Base-by-base conservation (phyloP, 1,284 basidiomycete species). In the Pascua sp. region DNA sequence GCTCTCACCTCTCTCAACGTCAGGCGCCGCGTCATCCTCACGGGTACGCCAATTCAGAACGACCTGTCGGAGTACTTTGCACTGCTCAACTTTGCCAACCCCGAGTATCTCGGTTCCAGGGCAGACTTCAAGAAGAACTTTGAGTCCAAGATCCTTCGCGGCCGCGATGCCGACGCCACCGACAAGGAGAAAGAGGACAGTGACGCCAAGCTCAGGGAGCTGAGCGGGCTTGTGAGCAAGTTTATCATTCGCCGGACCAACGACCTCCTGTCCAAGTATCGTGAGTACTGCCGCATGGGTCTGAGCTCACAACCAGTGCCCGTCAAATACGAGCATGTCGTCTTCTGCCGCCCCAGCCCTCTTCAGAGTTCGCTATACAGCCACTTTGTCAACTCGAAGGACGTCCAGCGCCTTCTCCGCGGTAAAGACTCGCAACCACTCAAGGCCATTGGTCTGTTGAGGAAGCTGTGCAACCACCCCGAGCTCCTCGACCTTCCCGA, bases 301-400 rank as follows among this genome's bases (percentile, higher is more conserved):
- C 12, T n/a, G n/a, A 17, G 36, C 47, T 49, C 42, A 53, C 45
- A 15, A 16, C 9, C 65, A 96, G 93, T 99, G 45, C 95, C 95
- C 4, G 91, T 98, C 79, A 99, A 99, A 76, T 97, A 98, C 80
- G 95, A 98, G 77, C 93, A 98, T 62, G 96, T 98, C 64, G 96
- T 99, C 1, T 99, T 98, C 78, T 98, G 95, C 76, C 83, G 85
- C 48, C 84, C 93, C 13, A 94, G 92, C 1, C 82, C 87, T 3
- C 88, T 98, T 69, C 95, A 99, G 70, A 80, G 93, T 7, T 82
- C 88, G 1, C 81, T 99, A 4, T 99, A 99, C 76, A 86, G 88
- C 42, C 82, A 91, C 47, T 98, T 99, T 72, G 95, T 97, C 64
- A 87, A 87, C 4, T 96, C 94, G 8, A 92, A 94, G 11, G 91